These are phyloP conservation scores for Nicotiana otophora DNA, from an alignment of 257 asterid species.

Conservation along the genomic window DNA sequence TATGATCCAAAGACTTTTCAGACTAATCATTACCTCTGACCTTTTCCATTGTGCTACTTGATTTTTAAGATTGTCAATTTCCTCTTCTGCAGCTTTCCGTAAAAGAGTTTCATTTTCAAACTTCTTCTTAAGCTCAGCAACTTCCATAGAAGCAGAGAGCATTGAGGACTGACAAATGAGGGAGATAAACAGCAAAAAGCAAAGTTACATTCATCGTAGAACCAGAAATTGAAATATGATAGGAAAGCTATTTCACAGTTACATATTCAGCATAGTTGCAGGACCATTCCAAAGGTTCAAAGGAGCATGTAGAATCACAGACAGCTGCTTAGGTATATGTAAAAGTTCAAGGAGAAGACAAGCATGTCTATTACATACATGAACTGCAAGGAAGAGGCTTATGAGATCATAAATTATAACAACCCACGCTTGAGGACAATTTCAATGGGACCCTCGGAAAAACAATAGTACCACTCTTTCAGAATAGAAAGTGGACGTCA, in stretches of 20 bases:
- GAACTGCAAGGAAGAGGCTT: not conserved
- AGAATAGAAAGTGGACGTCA: not conserved
- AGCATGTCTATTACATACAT: not conserved
- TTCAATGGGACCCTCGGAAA: not conserved
- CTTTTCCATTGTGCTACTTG: slow-evolving; percentile 52
- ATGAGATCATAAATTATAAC: not conserved
- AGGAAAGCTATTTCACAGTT: not conserved
- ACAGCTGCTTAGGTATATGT: not conserved
- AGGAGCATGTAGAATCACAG: not conserved
- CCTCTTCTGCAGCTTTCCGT: slow-evolving; percentile 67
- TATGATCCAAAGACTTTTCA: not conserved
- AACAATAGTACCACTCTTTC: not conserved
- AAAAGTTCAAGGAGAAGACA: not conserved
- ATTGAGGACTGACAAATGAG: slow-evolving; percentile 34
- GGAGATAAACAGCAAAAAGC: not conserved
- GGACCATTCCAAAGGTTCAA: not conserved
- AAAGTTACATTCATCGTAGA: not conserved
- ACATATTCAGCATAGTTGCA: not conserved
- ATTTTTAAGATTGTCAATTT: slow-evolving; percentile 44
- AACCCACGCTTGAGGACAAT: not conserved
- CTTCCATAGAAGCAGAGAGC: slow-evolving; percentile 40
- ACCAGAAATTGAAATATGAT: not conserved
- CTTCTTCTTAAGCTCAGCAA: slow-evolving; percentile 48
- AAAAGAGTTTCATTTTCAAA: slow-evolving; percentile 54
- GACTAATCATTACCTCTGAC: slow-evolving; percentile 48